Percentiles rank a stretch among this genome's conserved stretches.
These are phyloP conservation scores for Pichia sp. DNA, from an alignment of 1,139 yeast species.

Conservation along the genomic window DNA sequence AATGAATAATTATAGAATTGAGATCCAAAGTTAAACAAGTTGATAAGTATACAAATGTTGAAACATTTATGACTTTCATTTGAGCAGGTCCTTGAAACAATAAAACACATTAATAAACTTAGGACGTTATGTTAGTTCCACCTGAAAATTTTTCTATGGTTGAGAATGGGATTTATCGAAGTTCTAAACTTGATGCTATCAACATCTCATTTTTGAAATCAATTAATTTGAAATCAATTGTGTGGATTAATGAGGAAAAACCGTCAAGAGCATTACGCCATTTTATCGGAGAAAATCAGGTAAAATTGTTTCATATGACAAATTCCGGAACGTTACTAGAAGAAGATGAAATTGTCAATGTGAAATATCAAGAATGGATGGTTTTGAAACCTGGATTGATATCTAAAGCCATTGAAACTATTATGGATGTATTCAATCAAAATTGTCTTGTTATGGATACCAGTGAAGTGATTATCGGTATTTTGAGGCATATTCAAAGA, in stretches of 20 bases:
- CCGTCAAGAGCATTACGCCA: slow-evolving; percentile 49
- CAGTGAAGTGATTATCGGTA: slow-evolving; percentile 72
- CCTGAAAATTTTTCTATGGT: slow-evolving; percentile 77
- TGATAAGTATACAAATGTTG: no score
- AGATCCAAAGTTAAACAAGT: no score
- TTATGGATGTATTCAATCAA: slow-evolving; percentile 56
- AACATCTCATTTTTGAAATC: slow-evolving; percentile 65
- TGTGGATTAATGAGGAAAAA: slow-evolving; percentile 65
- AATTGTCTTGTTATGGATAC: slow-evolving; percentile 74
- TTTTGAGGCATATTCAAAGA: slow-evolving; percentile 73
- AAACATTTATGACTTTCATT: background rate
- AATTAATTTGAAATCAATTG: slow-evolving; percentile 47
- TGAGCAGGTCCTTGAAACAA: background rate
- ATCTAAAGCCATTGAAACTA: slow-evolving; percentile 48
- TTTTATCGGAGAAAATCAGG: slow-evolving; percentile 39
- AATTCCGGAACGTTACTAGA: slow-evolving; percentile 21
- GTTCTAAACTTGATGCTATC: slow-evolving; percentile 53
- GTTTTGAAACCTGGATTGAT: slow-evolving; percentile 54
- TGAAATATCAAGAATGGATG: slow-evolving; percentile 57
- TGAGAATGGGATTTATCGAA: slow-evolving; percentile 63
- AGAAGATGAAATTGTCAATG: slow-evolving; percentile 22
- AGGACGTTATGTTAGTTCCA: slow-evolving; percentile 54
- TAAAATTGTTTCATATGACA: slow-evolving; percentile 39
- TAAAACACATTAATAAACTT: no score
- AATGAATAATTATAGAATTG: no score